These are phyloP conservation scores for Chenopodium suecicum DNA, from an alignment of 148 eudicot genomes.

Conservation along the genomic window DNA sequence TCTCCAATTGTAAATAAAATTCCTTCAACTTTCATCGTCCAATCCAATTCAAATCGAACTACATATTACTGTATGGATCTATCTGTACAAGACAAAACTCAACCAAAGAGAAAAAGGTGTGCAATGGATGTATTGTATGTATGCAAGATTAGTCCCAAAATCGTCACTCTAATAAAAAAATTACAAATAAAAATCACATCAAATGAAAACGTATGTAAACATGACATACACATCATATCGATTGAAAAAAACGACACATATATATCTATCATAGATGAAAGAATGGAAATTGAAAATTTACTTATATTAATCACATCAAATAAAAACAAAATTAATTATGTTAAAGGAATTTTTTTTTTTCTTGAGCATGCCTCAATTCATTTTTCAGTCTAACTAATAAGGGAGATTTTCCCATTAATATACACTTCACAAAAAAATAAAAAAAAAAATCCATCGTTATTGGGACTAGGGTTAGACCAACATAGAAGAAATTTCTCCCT, in stretches of 20 bases:
- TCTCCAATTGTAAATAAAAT: slow-evolving; percentile 16
- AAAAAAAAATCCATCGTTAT: background rate
- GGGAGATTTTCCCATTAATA: no score
- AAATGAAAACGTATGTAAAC: no score
- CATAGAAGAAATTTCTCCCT: background rate
- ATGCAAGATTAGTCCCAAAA: no score
- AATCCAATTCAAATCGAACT: background rate
- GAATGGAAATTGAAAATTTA: background rate
- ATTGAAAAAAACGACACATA: no score
- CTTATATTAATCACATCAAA: background rate
- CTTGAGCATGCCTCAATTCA: background rate
- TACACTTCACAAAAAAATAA: background rate
- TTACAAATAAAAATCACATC: no score
- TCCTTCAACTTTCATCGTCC: background rate
- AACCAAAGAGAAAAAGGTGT: no score
- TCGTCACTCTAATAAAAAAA: no score
- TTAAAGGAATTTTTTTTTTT: background rate
- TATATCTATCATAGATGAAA: background rate
- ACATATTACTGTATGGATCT: slow-evolving; percentile 17
- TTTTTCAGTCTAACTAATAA: no score
- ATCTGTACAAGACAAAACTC: background rate
- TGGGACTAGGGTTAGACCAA: slow-evolving; percentile 13
- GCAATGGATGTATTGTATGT: background rate
- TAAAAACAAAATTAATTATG: no score
- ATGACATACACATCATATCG: no score